A percentile compares a stretch with the other conserved stretches of the same genome.
phyloP scores from a whole-genome alignment of 208 protist genomes.

The Crithidia expoeki region DNA sequence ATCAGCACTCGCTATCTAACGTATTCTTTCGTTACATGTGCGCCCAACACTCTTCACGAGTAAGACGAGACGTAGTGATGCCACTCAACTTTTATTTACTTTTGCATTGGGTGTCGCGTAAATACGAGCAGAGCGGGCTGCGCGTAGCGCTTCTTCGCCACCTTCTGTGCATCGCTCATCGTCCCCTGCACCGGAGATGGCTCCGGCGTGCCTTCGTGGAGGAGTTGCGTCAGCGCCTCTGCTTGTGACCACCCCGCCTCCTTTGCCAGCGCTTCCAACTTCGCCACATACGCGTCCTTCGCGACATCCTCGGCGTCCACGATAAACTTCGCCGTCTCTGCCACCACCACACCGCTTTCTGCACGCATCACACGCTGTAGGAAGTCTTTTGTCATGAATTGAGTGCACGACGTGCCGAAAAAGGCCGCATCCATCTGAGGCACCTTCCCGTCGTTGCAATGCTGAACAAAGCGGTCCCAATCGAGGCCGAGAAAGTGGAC shows the following conservation, averaged over 20 bases:
- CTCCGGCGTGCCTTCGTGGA: slow-evolving; percentile 66
- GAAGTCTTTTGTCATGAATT: slow-evolving; percentile 61
- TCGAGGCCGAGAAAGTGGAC: slow-evolving; percentile 88
- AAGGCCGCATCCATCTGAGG: slow-evolving; percentile 77
- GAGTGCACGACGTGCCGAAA: slow-evolving; percentile 78
- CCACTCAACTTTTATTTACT: no score
- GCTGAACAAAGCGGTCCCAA: slow-evolving; percentile 67
- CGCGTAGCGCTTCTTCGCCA: slow-evolving; percentile 53
- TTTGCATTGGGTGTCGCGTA: background rate
- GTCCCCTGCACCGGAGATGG: slow-evolving; percentile 36
- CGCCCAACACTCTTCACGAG: no score
- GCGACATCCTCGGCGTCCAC: slow-evolving; percentile 78
- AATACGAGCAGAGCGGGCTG: slow-evolving; percentile 75
- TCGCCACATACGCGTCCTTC: slow-evolving; percentile 73
- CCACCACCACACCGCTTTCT: slow-evolving; percentile 64
- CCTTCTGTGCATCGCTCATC: slow-evolving; percentile 50
- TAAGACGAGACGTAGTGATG: no score
- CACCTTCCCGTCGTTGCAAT: slow-evolving; percentile 37
- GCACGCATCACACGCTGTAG: slow-evolving; percentile 49
- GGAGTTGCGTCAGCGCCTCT: slow-evolving; percentile 33
- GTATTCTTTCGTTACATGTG: no score
- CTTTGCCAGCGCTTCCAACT: slow-evolving; percentile 57
- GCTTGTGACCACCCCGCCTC: slow-evolving; percentile 54
- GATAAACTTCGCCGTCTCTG: slow-evolving; percentile 92
- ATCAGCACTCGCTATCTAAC: background rate